Conservation (phyloP, 2,329 filamentous ascomycete species). For the Penicillium hesseltinei region DNA sequence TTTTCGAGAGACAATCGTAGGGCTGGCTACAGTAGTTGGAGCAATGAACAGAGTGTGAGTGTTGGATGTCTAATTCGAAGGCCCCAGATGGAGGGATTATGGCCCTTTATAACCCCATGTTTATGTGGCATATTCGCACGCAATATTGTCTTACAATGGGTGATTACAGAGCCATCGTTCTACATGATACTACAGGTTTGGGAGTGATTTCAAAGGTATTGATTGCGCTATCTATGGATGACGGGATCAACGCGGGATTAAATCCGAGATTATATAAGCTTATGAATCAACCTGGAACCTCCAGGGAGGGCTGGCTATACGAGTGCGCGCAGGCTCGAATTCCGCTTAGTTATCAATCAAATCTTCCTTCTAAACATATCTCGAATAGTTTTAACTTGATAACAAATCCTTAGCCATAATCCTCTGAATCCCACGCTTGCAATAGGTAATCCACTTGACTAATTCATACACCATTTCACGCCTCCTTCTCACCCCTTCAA, state of each 20-base stretch:
- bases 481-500: background rate
- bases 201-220: background rate
- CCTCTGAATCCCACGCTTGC: background rate
- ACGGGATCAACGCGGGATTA: background rate
- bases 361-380: background rate
- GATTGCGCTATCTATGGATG: background rate
- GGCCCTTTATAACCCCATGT: background rate
- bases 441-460: background rate
- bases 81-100: background rate
- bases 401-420: background rate
- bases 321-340: background rate
- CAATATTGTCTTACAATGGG: background rate
- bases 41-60: background rate
- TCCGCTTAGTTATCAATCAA: background rate
- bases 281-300: background rate
- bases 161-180: background rate
- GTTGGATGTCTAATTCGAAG: background rate
- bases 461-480: background rate
- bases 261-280: background rate
- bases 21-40: background rate
- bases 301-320: too few species aligned
- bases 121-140: background rate
- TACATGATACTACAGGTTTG: background rate
- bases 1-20: background rate
- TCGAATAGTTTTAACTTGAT: background rate